Base-by-base conservation (phyloP, 768 basidiomycete genomes). In the Trametes elegans region DNA sequence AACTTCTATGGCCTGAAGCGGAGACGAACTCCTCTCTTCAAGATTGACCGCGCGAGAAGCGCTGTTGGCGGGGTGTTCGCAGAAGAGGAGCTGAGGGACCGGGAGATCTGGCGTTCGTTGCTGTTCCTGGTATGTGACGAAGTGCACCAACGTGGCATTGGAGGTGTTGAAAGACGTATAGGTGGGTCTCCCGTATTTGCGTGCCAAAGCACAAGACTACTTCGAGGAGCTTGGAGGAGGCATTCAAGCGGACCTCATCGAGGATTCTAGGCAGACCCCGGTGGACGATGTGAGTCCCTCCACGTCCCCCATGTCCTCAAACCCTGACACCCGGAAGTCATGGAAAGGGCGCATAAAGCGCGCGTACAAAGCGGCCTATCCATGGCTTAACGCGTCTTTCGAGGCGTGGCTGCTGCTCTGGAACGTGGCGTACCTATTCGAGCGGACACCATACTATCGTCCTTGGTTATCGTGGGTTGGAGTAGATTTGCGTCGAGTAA, bases 1-100 rank as follows among this genome's bases (percentile, higher is more conserved):
- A 90, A 96, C 64, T 98, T 99, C 68, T 98, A 98, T 70, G 92
- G 92, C 0, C 72, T 99, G 42, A 93, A 93, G 67, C 74, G 94
- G 38, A 77, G 92, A 54, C 74, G 89, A 32, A 76, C 79, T 53
- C 87, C 90, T 3, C 80, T 81, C 62, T 83, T 91, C 59, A 80
- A 86, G 58, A 83, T 82, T 2, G 82, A 87, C 36, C 79, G 89
- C 51, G 80, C 85, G 1, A 72, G 74, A 38, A 80, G 80, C 24
- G 90, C 88, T 35, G 84, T 88, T 9, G 85, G 82, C 11, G 82
- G 84, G 3, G 71, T 85, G 28, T 81, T 84, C 10, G 63, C 73
- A 3, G 84, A 83, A 62, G 89, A 90, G 69, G 81, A 76, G 49
- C 73, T 98, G 28, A 74, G 85, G 44, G 70, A 64, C 54, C 73